These are phyloP conservation scores for Boletus insuetus DNA, from an alignment of 768 basidiomycete genomes.

Conservation along the genomic window DNA sequence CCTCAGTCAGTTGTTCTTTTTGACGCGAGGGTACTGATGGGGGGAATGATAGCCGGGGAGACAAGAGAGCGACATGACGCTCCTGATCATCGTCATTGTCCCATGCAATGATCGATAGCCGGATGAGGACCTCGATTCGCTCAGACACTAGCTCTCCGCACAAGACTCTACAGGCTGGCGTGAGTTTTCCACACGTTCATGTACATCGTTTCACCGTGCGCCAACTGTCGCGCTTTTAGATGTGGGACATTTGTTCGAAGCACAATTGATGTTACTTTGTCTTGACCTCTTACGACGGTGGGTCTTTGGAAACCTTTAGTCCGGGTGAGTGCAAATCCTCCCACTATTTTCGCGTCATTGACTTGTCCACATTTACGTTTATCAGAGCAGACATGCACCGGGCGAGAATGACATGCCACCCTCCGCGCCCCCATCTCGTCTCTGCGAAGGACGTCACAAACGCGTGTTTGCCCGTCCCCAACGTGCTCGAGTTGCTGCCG, in stretches of 20 bases:
- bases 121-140: conserved; percentile 3
- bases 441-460: neutral
- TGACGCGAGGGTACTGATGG: neutral
- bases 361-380: no score
- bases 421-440: neutral
- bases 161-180: conserved; percentile 13
- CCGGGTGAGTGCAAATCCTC: neutral
- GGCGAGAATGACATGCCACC: conserved; percentile 6
- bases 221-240: conserved; percentile 1
- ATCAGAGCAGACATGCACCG: conserved; percentile 3
- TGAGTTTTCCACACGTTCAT: neutral
- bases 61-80: neutral
- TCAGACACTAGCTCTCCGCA: neutral
- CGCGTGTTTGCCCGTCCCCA: neutral
- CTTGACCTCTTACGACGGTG: conserved; percentile 16
- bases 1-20: neutral
- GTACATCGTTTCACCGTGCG: neutral
- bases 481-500: no score
- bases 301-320: conserved; percentile 7
- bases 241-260: conserved; percentile 14
- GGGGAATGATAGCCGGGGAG: neutral
- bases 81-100: conserved; percentile 1
- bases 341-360: no score
- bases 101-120: neutral
- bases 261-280: conserved; percentile 11